These are phyloP conservation scores for Naganishia kalamii DNA, from an alignment of 768 basidiomycete species.

Conservation along the genomic window DNA sequence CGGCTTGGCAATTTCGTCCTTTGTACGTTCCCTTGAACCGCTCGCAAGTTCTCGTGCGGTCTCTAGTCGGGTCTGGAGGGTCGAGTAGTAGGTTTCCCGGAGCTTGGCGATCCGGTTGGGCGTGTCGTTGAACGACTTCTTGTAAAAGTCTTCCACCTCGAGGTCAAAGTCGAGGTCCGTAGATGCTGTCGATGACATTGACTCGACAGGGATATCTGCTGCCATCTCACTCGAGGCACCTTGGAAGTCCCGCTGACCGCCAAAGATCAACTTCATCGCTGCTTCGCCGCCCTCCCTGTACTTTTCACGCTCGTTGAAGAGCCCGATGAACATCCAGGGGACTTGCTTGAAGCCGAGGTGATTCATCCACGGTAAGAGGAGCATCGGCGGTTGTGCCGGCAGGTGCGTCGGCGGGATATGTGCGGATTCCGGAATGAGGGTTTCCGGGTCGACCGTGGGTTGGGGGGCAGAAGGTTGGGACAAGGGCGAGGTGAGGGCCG, in stretches of 20 bases:
- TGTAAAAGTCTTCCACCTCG: conserved; percentile 63
- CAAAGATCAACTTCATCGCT: conserved; percentile 66
- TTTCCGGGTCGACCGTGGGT: conserved; percentile 26
- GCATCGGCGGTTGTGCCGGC: conserved; percentile 68
- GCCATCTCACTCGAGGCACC: conserved; percentile 13
- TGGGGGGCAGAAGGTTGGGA: conserved; percentile 33
- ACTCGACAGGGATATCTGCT: neutral
- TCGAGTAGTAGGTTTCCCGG: conserved; percentile 66
- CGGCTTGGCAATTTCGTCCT: conserved; percentile 64
- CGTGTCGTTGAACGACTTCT: conserved; percentile 42
- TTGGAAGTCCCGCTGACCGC: conserved; percentile 58
- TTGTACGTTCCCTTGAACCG: conserved; percentile 73
- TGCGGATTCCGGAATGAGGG: conserved; percentile 41
- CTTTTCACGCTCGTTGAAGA: conserved; percentile 80
- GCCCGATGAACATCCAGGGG: conserved; percentile 79
- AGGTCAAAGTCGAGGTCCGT: conserved; percentile 72
- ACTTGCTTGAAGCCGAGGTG: conserved; percentile 75
- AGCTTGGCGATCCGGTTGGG: conserved; percentile 58
- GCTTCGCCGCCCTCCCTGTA: conserved; percentile 76
- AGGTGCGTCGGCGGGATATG: conserved; percentile 56
- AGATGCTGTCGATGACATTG: conserved; percentile 29
- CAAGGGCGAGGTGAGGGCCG: conserved; percentile 44
- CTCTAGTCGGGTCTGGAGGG: conserved; percentile 61
- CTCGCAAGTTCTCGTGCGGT: conserved; percentile 69
- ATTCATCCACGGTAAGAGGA: conserved; percentile 47